Evolutionary conservation across 106 monocot species (phyloP).

Genomic region (Narthecium ossifragum): DNA sequence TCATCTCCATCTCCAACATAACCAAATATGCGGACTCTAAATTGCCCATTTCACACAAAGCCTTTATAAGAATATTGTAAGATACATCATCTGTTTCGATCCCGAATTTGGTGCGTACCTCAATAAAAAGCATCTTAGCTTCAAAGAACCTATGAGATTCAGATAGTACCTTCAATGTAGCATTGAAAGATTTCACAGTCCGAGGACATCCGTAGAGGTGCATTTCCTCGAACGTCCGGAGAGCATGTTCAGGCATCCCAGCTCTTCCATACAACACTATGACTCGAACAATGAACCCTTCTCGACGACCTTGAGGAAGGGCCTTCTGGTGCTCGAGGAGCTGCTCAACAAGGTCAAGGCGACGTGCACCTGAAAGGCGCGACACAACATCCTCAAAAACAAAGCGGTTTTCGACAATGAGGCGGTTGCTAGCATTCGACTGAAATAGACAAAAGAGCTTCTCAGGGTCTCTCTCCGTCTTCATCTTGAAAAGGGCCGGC

Average conservation of each 20-base stretch:
- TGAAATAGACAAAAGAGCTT: slow-evolving; percentile 67
- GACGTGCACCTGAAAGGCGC: slow-evolving; percentile 59
- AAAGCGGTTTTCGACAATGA: slow-evolving; percentile 81
- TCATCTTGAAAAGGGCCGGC: slow-evolving; percentile 61
- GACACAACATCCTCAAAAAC: slow-evolving; percentile 70
- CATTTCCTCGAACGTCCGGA: slow-evolving; percentile 63
- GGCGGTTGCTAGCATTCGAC: slow-evolving; percentile 60
- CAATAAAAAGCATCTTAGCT: slow-evolving; percentile 21
- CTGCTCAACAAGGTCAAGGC: slow-evolving; percentile 69
- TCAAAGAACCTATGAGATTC: slow-evolving; percentile 33
- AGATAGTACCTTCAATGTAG: slow-evolving; percentile 60
- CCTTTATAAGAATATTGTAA: slow-evolving; percentile 69
- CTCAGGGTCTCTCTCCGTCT: slow-evolving; percentile 73
- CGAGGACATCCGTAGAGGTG: slow-evolving; percentile 52
- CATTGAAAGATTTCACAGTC: slow-evolving; percentile 89
- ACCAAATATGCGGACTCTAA: slow-evolving; percentile 54
- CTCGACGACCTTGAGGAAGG: slow-evolving; percentile 72
- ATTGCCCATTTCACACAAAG: slow-evolving; percentile 45
- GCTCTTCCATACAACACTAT: slow-evolving; percentile 77
- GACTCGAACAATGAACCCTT: slow-evolving; percentile 77
- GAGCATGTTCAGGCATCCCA: slow-evolving; percentile 69
- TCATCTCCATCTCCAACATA: slow-evolving; percentile 74
- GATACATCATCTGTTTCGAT: slow-evolving; percentile 73
- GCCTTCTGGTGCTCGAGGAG: slow-evolving; percentile 82
- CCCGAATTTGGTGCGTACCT: slow-evolving; percentile 31